Percentiles rank a stretch among this genome's conserved stretches.
These are phyloP conservation scores for Letharia columbiana DNA, from an alignment of 495 filamentous ascomycete species.

Conservation along the genomic window DNA sequence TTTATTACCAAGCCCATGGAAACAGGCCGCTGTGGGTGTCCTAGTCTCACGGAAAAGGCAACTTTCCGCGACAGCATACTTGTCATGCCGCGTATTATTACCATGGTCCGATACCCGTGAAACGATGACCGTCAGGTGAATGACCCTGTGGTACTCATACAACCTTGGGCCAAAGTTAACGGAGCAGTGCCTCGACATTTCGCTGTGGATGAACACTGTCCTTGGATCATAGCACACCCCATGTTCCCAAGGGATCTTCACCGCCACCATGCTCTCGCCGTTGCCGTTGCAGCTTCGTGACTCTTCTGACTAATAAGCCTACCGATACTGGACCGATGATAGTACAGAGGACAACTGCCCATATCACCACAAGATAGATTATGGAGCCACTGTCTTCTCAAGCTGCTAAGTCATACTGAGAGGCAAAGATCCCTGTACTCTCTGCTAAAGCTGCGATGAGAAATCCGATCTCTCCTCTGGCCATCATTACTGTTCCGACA, in stretches of 20 bases:
- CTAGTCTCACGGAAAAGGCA: not conserved
- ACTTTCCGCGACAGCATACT: not conserved
- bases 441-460: constrained; percentile 64
- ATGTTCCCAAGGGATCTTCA: constrained; percentile 2
- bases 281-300: constrained; percentile 33
- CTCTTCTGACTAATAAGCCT: constrained; percentile 48
- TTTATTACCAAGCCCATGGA: not conserved
- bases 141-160: not conserved
- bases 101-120: not conserved
- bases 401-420: not conserved
- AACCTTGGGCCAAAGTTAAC: not conserved
- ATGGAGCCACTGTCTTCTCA: constrained; percentile 24
- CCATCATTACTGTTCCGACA: constrained; percentile 57
- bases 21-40: not conserved
- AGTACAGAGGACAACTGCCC: constrained; percentile 71
- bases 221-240: not conserved
- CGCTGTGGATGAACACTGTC: not conserved
- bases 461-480: constrained; percentile 72
- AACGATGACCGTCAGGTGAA: not conserved
- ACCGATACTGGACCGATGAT: constrained; percentile 62
- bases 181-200: not conserved
- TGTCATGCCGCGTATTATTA: not conserved
- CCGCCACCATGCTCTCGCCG: not conserved
- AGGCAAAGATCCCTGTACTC: constrained; percentile 47
- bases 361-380: constrained; percentile 58